Evolutionary conservation across 805 yeast species (phyloP).

Genomic region (Hanseniaspora vineae): DNA sequence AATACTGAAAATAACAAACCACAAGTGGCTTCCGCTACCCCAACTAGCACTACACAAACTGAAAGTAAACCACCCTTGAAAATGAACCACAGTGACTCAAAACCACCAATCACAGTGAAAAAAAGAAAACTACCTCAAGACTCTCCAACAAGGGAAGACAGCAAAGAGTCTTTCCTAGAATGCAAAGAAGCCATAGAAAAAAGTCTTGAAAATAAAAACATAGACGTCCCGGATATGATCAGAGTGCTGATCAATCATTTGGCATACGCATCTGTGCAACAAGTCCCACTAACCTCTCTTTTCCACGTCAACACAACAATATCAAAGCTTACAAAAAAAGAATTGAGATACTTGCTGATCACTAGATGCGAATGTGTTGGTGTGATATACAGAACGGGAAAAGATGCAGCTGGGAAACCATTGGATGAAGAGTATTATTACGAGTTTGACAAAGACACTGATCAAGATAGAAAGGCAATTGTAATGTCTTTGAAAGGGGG

Average conservation of each 20-base stretch:
- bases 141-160: neutral
- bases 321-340: slow-evolving; percentile 30
- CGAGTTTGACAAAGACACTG: slow-evolving; percentile 69
- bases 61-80: slow-evolving; percentile 6
- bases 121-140: neutral
- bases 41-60: slow-evolving; percentile 5
- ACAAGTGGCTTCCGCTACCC: too few relatives aligned
- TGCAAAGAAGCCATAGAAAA: neutral
- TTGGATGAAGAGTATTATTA: slow-evolving; percentile 92
- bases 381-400: slow-evolving; percentile 70
- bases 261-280: slow-evolving; percentile 79
- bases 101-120: neutral
- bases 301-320: slow-evolving; percentile 48
- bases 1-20: too few relatives aligned
- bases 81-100: slow-evolving; percentile 13
- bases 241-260: slow-evolving; percentile 53
- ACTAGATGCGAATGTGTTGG: slow-evolving; percentile 16
- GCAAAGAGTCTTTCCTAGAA: slow-evolving; percentile 4
- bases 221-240: neutral
- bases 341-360: slow-evolving; percentile 32
- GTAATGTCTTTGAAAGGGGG: slow-evolving; percentile 71
- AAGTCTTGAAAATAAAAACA: neutral
- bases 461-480: slow-evolving; percentile 50
- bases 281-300: slow-evolving; percentile 71
- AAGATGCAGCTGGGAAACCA: slow-evolving; percentile 93